Conservation (phyloP, 2,329 filamentous ascomycete species). For the Magnaporthiopsis rhizophila region DNA sequence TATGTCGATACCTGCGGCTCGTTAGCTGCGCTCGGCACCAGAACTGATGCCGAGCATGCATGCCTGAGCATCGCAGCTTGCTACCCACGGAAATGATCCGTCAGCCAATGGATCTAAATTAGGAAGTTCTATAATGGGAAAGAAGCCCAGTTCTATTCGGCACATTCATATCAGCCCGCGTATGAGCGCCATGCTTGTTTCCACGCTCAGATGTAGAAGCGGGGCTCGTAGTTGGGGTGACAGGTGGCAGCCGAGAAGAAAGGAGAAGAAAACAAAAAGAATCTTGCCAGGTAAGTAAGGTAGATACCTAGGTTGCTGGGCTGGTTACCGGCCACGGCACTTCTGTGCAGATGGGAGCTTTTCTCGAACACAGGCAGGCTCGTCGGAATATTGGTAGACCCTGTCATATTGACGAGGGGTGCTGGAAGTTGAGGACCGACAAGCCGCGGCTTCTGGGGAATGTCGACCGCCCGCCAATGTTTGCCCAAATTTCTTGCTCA, state of each 20-base stretch:
- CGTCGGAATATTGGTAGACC: background rate
- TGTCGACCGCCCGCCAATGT: background rate
- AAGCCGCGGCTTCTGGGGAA: background rate
- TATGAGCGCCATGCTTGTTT: slow-evolving; percentile 3
- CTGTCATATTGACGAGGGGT: background rate
- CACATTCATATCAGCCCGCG: background rate
- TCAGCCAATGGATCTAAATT: background rate
- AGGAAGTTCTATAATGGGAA: background rate
- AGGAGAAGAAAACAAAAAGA: background rate
- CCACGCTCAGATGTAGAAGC: background rate
- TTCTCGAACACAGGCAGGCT: background rate
- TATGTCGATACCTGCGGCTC: background rate
- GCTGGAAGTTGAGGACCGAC: background rate
- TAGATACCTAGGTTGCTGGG: no score
- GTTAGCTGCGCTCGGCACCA: background rate
- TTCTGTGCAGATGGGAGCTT: background rate
- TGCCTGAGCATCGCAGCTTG: background rate
- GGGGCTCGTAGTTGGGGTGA: background rate
- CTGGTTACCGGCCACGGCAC: no score
- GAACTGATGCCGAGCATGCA: background rate
- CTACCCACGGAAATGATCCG: background rate
- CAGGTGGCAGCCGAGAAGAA: background rate
- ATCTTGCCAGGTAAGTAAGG: no score
- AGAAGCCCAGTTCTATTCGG: background rate
- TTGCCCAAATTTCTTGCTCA: background rate